Percentiles rank a stretch among this genome's conserved stretches.
These are phyloP conservation scores for Kluyveromyces sp. DNA, from an alignment of 1,139 yeast genomes.

Conservation along the genomic window DNA sequence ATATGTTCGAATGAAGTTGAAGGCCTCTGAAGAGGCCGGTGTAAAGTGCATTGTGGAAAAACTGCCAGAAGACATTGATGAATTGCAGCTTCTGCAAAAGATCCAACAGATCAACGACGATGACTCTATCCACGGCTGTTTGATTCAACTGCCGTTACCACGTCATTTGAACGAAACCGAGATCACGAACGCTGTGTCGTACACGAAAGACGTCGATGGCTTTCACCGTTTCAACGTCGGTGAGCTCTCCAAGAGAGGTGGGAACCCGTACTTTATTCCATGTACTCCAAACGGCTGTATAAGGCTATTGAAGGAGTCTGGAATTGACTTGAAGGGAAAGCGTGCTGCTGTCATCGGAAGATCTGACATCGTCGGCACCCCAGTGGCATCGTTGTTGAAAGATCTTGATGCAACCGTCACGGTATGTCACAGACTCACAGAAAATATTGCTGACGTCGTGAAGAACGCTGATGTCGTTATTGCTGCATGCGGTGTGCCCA, in stretches of 20 bases:
- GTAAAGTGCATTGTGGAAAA: constrained; percentile 53
- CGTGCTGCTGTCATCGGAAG: constrained; percentile 75
- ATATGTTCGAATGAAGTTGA: constrained; percentile 66
- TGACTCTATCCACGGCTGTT: constrained; percentile 58
- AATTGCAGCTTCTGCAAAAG: constrained; percentile 48
- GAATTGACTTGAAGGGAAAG: constrained; percentile 53
- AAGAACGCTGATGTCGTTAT: constrained; percentile 62
- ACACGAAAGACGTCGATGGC: constrained; percentile 74
- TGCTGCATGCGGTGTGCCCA: constrained; percentile 71
- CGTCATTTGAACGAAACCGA: constrained; percentile 59
- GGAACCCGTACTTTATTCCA: constrained; percentile 63
- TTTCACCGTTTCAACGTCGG: constrained; percentile 71
- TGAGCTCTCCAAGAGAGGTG: constrained; percentile 66
- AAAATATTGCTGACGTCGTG: constrained; percentile 46
- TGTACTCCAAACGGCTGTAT: constrained; percentile 78
- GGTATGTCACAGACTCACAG: constrained; percentile 56
- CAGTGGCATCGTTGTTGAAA: constrained; percentile 65
- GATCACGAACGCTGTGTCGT: constrained; percentile 60
- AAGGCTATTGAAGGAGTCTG: constrained; percentile 58
- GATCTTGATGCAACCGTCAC: constrained; percentile 74
- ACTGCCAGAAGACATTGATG: constrained; percentile 49
- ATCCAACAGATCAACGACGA: constrained; percentile 55
- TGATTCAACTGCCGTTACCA: constrained; percentile 72
- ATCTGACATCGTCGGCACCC: constrained; percentile 79
- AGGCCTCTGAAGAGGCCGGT: constrained; percentile 65